These are phyloP conservation scores for Cinnamomum chago DNA, from an alignment of 164 flowering plant species.

Conservation along the genomic window DNA sequence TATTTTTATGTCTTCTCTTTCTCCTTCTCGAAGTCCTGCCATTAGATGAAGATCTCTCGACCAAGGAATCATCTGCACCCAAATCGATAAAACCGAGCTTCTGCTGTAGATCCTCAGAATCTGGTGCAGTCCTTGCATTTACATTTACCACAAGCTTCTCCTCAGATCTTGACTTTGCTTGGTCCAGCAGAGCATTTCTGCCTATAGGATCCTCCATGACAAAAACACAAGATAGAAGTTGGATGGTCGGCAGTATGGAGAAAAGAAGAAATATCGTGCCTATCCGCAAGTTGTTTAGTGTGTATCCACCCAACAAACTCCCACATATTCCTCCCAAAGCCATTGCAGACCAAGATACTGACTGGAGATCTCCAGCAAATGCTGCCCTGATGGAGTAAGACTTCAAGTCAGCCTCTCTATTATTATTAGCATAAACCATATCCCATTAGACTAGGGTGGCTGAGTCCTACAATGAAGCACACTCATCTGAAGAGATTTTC, in stretches of 20 bases:
- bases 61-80: not conserved
- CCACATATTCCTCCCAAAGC: conserved; percentile 92
- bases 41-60: conserved; percentile 14
- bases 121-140: conserved; percentile 9
- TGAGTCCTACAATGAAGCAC: too few relatives aligned
- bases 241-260: conserved; percentile 60
- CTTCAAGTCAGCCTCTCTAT: conserved; percentile 1
- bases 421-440: not conserved
- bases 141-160: conserved; percentile 15
- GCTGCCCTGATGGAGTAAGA: conserved; percentile 47
- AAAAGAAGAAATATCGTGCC: conserved; percentile 70
- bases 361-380: conserved; percentile 94
- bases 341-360: conserved; percentile 88
- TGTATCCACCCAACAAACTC: conserved; percentile 84
- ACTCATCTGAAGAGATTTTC: too few relatives aligned
- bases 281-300: conserved; percentile 52
- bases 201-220: conserved; percentile 50
- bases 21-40: conserved; percentile 34
- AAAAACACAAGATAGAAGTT: conserved; percentile 75
- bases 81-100: conserved; percentile 5
- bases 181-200: conserved; percentile 25
- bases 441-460: too few relatives aligned
- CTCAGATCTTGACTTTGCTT: conserved; percentile 15
- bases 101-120: not conserved
- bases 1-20: conserved; percentile 49